These are phyloP conservation scores for Echites panduratus DNA, from an alignment of 257 asterid genomes.

Conservation along the genomic window DNA sequence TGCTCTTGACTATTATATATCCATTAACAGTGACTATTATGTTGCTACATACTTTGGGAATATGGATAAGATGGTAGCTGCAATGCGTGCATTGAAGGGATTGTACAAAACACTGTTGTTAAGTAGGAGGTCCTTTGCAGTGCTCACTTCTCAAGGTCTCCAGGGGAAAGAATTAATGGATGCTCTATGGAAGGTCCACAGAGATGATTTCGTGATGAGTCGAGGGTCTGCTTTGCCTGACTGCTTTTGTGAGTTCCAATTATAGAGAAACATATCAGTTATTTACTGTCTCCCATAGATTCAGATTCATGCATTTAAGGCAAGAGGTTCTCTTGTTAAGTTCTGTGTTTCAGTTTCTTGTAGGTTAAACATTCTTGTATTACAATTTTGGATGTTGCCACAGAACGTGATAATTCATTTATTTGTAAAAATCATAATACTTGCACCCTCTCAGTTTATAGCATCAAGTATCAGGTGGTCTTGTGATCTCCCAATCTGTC, in stretches of 20 bases:
- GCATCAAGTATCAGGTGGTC: no score
- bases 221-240: constrained; percentile 88
- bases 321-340: no score
- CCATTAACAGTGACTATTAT: constrained; percentile 68
- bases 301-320: neutral
- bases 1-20: constrained; percentile 75
- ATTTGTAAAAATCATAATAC: neutral
- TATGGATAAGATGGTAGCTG: constrained; percentile 99
- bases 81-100: constrained; percentile 80
- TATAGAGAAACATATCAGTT: constrained; percentile 31
- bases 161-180: constrained; percentile 48
- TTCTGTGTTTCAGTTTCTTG: neutral
- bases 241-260: constrained; percentile 80
- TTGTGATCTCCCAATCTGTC: no score
- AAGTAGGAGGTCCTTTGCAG: constrained; percentile 63
- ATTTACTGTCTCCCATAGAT: neutral
- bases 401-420: neutral
- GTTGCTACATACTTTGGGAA: constrained; percentile 88
- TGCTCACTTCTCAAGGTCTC: constrained; percentile 49
- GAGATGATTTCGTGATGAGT: constrained; percentile 81
- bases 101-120: constrained; percentile 62
- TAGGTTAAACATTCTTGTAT: neutral
- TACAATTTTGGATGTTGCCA: neutral
- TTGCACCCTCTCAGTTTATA: no score
- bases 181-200: constrained; percentile 73